A percentile compares a stretch with the other conserved stretches of the same genome.
These are phyloP conservation scores for Camelina laxa DNA, from an alignment of 345 rosid genomes.

Conservation along the genomic window DNA sequence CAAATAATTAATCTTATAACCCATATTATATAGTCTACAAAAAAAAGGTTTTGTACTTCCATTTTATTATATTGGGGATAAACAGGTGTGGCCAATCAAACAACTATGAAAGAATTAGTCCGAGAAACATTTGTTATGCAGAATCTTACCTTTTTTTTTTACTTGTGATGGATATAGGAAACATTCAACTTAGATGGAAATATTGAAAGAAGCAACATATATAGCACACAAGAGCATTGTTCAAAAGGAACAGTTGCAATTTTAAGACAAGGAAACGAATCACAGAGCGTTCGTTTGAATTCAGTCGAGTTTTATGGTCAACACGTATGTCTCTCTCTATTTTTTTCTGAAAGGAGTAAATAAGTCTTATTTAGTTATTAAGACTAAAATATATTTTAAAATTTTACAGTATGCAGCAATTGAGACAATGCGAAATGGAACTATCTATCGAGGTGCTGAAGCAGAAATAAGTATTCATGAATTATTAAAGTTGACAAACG, in stretches of 20 bases:
- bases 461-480: constrained; percentile 28
- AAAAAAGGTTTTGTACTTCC: no score
- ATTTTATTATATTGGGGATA: neutral
- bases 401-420: constrained; percentile 35
- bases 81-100: neutral
- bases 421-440: constrained; percentile 28
- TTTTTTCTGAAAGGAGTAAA: neutral
- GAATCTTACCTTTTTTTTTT: neutral
- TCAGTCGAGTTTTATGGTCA: constrained; percentile 3
- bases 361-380: neutral
- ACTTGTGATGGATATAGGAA: constrained; percentile 12
- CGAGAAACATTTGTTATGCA: neutral
- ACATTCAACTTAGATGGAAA: constrained; percentile 24
- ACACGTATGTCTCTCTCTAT: constrained; percentile 11
- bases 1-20: no score
- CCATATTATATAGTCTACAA: no score
- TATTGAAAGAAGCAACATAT: neutral
- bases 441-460: constrained; percentile 30
- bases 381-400: neutral
- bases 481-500: constrained; percentile 1
- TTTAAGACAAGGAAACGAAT: constrained; percentile 16
- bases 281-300: constrained; percentile 19
- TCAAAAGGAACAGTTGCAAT: constrained; percentile 34
- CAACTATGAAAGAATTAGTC: no score
- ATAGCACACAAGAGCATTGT: constrained; percentile 22